Conservation (phyloP, 176 grass and related monocot species). For the Bolboschoenus planiculmis region DNA sequence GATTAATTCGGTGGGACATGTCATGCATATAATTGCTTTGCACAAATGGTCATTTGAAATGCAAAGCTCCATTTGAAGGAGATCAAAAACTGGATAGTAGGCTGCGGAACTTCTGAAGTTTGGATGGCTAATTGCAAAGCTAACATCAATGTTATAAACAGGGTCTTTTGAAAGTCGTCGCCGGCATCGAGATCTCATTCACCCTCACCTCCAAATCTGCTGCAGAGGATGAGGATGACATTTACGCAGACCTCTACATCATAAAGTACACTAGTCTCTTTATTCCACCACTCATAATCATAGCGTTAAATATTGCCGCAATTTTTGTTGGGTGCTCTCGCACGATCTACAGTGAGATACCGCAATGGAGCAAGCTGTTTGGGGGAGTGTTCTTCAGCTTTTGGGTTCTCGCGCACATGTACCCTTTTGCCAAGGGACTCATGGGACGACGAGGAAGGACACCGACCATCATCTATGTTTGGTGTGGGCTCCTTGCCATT, state of each 20-base stretch:
- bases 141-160: conserved; percentile 12
- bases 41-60: background rate
- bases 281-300: conserved; percentile 30
- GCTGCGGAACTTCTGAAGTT: background rate
- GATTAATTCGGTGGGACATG: background rate
- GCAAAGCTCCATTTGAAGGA: background rate
- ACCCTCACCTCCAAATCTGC: conserved; percentile 34
- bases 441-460: conserved; percentile 21
- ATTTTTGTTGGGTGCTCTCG: conserved; percentile 27
- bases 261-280: conserved; percentile 38
- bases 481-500: conserved; percentile 24
- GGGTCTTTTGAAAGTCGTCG: conserved; percentile 35
- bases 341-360: conserved; percentile 28
- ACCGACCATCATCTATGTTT: conserved; percentile 31
- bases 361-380: conserved; percentile 25
- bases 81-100: background rate
- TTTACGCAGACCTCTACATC: conserved; percentile 29
- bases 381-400: conserved; percentile 34
- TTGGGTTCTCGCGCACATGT: conserved; percentile 29
- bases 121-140: background rate
- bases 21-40: background rate
- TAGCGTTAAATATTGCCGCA: conserved; percentile 18
- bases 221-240: conserved; percentile 26
- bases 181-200: conserved; percentile 42
- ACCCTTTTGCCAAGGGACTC: conserved; percentile 31